Base-by-base conservation (phyloP, 495 filamentous ascomycete genomes). In the Thozetella sp. region DNA sequence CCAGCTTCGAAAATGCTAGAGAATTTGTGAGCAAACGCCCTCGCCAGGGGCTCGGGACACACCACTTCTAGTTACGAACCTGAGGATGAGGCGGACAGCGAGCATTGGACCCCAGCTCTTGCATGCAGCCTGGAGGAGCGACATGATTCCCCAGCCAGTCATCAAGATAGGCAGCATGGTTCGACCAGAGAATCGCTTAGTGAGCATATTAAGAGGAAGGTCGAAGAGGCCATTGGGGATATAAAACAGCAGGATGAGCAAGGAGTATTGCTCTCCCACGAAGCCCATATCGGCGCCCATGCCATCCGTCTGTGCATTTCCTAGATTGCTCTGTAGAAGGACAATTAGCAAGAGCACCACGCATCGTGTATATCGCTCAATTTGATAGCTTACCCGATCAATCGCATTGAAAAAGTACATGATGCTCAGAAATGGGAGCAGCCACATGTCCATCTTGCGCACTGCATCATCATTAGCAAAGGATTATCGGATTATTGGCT, bases 21-120 rank as follows among this genome's bases (percentile, higher is more conserved):
- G 15, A 15, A 37, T 6, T 37, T 37, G 30, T 37, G 6, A 37
- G 30, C 15, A 15, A 37, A 6, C 6, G 30, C 15, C 30, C 6
- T 6, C 30, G 15, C 15, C 51, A 22, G 51, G 23, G n/a, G n/a
- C n/a, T 25, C n/a, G 6, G 51, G n/a, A 53, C 9, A 25, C n/a
- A 3, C 51, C 22, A 53, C 55, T 54, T 58, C 55, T 53, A 68
- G 86, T 85, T 43, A 79, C 73, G 3, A 72, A 75, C 10, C 85
- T 84, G 15, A 87, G 73, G 25, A 88, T 72, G 1, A 87, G 71
- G 6, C 84, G 74, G 26, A 75, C 77, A 15, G 77, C 77, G 57
- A 85, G 75, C 11, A 86, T 70, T n/a, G 76, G 69, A 4, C 48
- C 60, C 46, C 60, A 63, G 22, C 56, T 70, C 62, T 63, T 65